Evolutionary conservation across 257 asterid genomes (phyloP), one percentile per base, ranked within the genome.

Genomic region (Capsicum baccatum): DNA sequence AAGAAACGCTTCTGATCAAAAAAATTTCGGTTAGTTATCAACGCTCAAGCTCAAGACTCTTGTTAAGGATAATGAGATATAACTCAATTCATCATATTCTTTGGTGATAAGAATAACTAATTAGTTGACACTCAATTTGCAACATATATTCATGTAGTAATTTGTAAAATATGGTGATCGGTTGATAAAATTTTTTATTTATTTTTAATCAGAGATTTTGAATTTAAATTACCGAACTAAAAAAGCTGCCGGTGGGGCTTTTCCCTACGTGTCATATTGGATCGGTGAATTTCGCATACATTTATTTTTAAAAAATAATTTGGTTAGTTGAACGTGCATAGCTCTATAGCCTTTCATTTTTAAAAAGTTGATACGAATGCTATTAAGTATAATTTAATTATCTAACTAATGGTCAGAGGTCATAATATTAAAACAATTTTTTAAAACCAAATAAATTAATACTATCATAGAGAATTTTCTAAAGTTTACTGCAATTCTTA

Each of bases 151-250:
- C 33, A 26, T 26, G 33, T 26, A 26, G 33, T 26, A 26, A 26
- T 26, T 26, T 26, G 33, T 26, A 26, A 26, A 26, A 26, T 26
- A 26, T 26, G 14, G 48, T 44, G 8, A 6, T 6, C 6, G 48
- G 0, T 6, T 6, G 14, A 2, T 19, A 8, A 60, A 8, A 4
- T 1, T 0, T 1, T 1, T 4, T 0, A 0, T 59, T 1, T 4
- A 1, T n/a, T n/a, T 0, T 59, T n/a, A 59, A 59, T n/a, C 0
- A 8, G 3, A 60, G 0, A 0, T 60, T 1, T 19, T 6, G 6
- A 60, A 1, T 19, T 8, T 60, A 1, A 19, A 60, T 2, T 0
- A 3, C 19, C 1, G 1, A 0, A 19, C 8, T 21, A 2, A 4
- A 3, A 10, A 9, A n/a, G 19, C 14, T 9, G 1, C 3, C 1